Evolutionary conservation across 2,329 filamentous ascomycete species (phyloP), one percentile per base, ranked within the genome.

Genomic region (Xylaria polymorpha): DNA sequence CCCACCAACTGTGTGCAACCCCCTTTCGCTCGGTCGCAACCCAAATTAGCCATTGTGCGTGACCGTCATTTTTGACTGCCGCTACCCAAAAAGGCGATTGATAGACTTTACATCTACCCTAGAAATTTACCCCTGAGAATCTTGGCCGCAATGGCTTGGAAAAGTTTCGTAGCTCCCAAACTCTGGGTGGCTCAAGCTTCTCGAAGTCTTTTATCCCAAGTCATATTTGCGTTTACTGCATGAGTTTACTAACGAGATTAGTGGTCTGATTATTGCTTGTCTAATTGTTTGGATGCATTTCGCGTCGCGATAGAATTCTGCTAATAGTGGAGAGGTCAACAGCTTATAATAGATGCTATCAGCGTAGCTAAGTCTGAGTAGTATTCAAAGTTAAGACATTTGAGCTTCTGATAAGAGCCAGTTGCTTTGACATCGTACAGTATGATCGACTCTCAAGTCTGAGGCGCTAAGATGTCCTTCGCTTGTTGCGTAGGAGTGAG

Each of bases 1-100:
- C 41, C 20, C 39, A 20, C 51, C 48, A 44, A 15, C n/a, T 44
- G 25, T 63, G 41, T 55, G 44, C 37, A 8, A 39, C 44, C 60
- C 46, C 55, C 48, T 56, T 35, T 64, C 46, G 39, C 20, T 55
- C 50, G 58, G 64, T 50, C 59, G 46, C 59, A 15, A n/a, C 51
- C 20, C 43, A 35, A 43, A 53, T 63, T 53, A 46, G 15, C 65
- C 44, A n/a, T 55, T 48, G 5, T 59, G 41, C 39, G 37, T 39
- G 20, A 59, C 29, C 12, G 14, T 51, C n/a, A 15, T 25, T 58
- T 50, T 35, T 14, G 18, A 4, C 37, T 46, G 9, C 29, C 14
- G 20, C 35, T 18, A n/a, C 18, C 35, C 15, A 7, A 44, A 29
- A 53, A 35, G 15, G 18, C 12, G n/a, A 35, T 59, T 35, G 15